Conservation (phyloP, 2,329 filamentous ascomycete species). For the Aaosphaeria pasadenensis region DNA sequence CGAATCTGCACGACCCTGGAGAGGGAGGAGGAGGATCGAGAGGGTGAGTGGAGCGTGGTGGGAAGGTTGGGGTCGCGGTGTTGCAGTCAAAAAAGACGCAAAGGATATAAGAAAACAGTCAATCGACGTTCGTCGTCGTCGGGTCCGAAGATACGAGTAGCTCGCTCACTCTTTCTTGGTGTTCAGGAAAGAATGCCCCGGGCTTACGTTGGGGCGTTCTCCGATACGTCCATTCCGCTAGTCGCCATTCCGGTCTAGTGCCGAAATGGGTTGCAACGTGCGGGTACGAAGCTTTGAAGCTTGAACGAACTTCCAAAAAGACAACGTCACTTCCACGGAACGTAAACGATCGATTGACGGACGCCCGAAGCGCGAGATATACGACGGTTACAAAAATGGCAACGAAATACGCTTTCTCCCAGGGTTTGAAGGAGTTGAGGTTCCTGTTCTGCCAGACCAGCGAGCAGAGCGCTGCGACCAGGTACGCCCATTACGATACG, state of each 20-base stretch:
- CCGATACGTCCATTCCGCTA: too few species aligned
- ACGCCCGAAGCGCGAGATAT: background rate
- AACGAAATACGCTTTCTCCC: constrained; percentile 86
- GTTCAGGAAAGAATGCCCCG: too few species aligned
- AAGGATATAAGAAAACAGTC: too few species aligned
- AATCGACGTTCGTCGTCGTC: too few species aligned
- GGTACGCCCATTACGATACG: constrained; percentile 53
- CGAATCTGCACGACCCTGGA: constrained; percentile 45
- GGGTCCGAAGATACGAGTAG: too few species aligned
- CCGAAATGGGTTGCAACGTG: too few species aligned
- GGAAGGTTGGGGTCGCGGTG: background rate
- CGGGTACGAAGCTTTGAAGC: background rate
- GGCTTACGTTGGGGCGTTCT: too few species aligned
- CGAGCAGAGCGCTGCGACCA: constrained; percentile 81
- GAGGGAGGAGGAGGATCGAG: constrained; percentile 30
- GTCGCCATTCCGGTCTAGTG: too few species aligned
- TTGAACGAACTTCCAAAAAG: background rate
- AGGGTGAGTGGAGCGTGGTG: background rate
- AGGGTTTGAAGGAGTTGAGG: constrained; percentile 88
- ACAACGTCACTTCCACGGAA: too few species aligned
- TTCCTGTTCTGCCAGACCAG: constrained; percentile 97
- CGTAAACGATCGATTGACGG: background rate
- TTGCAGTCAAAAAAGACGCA: background rate
- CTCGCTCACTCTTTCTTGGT: too few species aligned
- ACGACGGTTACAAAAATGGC: constrained; percentile 63